Conservation (phyloP, 805 yeast species). For the Nematodospora valgi region DNA sequence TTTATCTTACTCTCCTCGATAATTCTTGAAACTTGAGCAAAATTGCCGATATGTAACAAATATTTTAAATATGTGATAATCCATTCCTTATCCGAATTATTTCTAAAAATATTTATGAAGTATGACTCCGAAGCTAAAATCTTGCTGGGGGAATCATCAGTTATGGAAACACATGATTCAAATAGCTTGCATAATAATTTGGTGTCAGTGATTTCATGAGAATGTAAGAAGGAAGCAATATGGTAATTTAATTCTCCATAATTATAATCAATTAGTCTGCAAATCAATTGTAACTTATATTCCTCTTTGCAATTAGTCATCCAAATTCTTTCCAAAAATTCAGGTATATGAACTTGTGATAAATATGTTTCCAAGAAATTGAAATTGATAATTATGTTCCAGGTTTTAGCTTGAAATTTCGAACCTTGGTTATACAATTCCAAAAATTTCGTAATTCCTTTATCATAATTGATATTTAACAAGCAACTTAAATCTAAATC, state of each 20-base stretch:
- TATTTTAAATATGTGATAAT: conserved; percentile 13
- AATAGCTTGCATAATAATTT: conserved; percentile 10
- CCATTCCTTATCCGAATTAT: conserved; percentile 17
- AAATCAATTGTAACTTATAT: not conserved
- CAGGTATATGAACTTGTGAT: conserved; percentile 13
- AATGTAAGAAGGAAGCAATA: conserved; percentile 15
- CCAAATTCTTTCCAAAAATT: conserved; percentile 22
- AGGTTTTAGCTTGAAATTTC: conserved; percentile 28
- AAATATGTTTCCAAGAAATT: conserved; percentile 21
- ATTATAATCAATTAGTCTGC: conserved; percentile 1
- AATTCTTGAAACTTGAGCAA: conserved; percentile 7
- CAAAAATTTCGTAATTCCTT: conserved; percentile 25
- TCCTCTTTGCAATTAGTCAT: conserved; percentile 13
- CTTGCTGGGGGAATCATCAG: not conserved
- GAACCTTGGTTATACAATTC: conserved; percentile 27
- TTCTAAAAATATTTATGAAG: conserved; percentile 11
- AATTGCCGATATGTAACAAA: conserved; percentile 7
- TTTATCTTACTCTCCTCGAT: too few relatives aligned
- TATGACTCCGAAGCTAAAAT: conserved; percentile 9
- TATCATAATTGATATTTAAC: conserved; percentile 23
- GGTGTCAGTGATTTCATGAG: conserved; percentile 3
- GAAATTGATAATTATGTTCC: conserved; percentile 28
- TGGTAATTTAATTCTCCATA: conserved; percentile 16
- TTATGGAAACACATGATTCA: conserved; percentile 1
- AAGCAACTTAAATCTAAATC: conserved; percentile 24